Base-by-base conservation (phyloP, 2,329 filamentous ascomycete species). In the Scedosporium aurantiacum region DNA sequence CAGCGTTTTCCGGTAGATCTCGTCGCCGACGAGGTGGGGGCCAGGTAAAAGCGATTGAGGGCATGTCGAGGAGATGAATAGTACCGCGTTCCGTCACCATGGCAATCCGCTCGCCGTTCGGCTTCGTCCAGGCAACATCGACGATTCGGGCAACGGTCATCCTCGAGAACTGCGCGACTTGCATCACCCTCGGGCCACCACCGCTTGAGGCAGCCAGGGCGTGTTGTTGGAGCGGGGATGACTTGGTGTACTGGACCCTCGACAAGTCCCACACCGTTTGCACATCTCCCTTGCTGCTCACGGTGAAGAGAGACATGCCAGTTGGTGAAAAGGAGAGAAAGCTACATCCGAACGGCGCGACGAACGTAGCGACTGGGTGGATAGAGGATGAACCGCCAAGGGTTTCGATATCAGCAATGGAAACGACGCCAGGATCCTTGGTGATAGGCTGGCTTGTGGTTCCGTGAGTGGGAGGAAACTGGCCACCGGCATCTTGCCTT, bases 81-180 rank as follows among this genome's bases (percentile, higher is more conserved):
- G 94, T 99, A n/a, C 93, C 91, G 67, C 92, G 89, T 68, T 96
- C 91, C 0, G 94, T 97, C 27, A 97, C 85, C 75, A 99, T 86
- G 1, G 92, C 93, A 45, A 95, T 76, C 63, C 89, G 87, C 70
- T 96, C 90, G 23, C 90, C 90, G 61, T 87, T 86, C 3, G 90
- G 90, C 61, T 84, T 82, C 1, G 88, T 88, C 94, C 94, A 99
- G 2, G 86, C 85, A 50, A 96, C 89, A 69, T 97, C 93, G 23
- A 97, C 83, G 61, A 97, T 90, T 60, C 90, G 89, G 2, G 94
- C 91, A 57, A 93, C 88, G 1, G 93, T 97, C 83, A 97, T 88
- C 47, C 94, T 86, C 21, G 90, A 90, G 70, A 96, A 97, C 63
- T 92, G 86, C 6, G 91, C 90, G 63, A 97, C 81, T 71, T 96